A percentile compares a stretch with the other conserved stretches of the same genome.
phyloP scores from a whole-genome alignment of 2,329 filamentous ascomycete genomes.

The Epichloe brachyelytri region DNA sequence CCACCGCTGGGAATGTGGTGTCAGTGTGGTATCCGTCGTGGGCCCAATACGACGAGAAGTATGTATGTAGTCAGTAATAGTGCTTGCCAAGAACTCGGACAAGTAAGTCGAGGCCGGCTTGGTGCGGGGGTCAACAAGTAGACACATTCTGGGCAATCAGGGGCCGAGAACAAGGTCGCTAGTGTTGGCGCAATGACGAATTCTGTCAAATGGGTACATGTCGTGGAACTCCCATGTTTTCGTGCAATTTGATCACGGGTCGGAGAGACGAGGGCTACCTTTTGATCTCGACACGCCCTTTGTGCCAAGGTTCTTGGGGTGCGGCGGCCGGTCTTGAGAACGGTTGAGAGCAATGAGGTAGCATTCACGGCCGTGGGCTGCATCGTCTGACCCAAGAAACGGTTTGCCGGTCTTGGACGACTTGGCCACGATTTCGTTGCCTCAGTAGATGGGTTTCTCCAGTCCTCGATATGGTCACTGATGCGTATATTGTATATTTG shows the following conservation, averaged over 20 bases:
- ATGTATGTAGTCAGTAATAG: too few relatives aligned
- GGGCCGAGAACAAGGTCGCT: neutral
- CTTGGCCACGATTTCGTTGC: neutral
- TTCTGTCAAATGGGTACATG: neutral
- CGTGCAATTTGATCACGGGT: neutral
- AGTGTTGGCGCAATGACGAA: neutral
- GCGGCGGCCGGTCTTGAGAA: neutral
- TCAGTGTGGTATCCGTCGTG: too few relatives aligned
- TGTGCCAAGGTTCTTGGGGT: neutral
- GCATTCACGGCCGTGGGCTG: neutral
- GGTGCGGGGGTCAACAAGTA: too few relatives aligned
- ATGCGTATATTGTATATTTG: too few relatives aligned
- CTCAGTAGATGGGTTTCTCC: neutral
- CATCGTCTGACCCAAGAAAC: neutral
- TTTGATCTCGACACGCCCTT: neutral
- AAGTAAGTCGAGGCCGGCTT: too few relatives aligned
- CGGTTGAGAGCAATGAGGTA: neutral
- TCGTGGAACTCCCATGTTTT: neutral
- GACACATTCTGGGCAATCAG: neutral
- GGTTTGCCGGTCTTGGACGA: neutral
- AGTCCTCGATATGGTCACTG: too few relatives aligned
- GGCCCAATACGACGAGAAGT: too few relatives aligned
- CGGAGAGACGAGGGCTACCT: neutral
- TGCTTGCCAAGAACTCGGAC: too few relatives aligned
- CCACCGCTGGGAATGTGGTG: too few relatives aligned